Evolutionary conservation across 306 rosid species (phyloP), one percentile per base, ranked within the genome.

Genomic region (Sophora flavescens): DNA sequence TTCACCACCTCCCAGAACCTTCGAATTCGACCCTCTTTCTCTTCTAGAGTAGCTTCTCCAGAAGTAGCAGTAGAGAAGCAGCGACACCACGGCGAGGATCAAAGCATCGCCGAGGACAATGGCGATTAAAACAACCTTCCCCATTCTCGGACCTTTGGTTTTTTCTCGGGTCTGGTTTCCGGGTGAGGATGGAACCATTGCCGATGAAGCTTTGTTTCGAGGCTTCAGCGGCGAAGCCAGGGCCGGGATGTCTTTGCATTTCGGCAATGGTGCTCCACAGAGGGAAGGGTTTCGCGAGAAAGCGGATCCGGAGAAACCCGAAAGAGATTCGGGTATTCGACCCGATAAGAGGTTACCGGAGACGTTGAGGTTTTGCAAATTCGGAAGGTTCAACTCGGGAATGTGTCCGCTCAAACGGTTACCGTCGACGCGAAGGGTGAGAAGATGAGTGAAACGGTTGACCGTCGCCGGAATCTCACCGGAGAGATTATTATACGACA

Each of bases 1-100:
- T 22, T 22, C 22, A 22, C 22, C 98, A 4, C 79, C 83, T 35
- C 88, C 90, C 0, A 77, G 18, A 4, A 80, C 82, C 83, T 87
- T 92, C 47, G 88, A 76, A 52, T 28, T 75, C 15, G 60, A 18
- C 32, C 5, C 7, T 5, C 79, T 57, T 54, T 63, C 85, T 4
- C 85, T 18, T 17, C 64, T 65, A 0, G 82, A 22, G 32, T 78
- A 83, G 72, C 68, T 87, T 13, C 86, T 63, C 90, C 90, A 84
- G 78, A 89, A 90, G 85, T 86, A 90, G 75, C 90, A 91, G 82
- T 88, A 93, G 42, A 93, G 91, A 6, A 93, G 81, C 17, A 93
- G 76, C 0, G 94, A 83, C 6, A 93, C 90, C 8, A 87, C 15
- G 0, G 76, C 76, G 1, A 93, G 89, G 1, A 91, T 87, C 56